These are phyloP conservation scores for Geotrichum histeridarum DNA, from an alignment of 1,139 yeast genomes.

Conservation along the genomic window DNA sequence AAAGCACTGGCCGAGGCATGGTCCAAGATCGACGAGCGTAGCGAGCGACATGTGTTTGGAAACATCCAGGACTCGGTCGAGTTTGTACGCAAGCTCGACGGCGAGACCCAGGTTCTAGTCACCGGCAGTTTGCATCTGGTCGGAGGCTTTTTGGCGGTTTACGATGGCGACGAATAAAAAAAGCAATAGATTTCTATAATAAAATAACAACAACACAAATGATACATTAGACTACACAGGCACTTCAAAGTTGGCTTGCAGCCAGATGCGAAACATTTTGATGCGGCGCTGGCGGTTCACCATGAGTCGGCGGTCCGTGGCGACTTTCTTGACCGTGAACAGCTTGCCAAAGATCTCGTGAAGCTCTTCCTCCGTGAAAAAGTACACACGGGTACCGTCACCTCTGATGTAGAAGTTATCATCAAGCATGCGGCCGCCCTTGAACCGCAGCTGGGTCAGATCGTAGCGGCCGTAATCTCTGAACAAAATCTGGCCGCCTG, in stretches of 20 bases:
- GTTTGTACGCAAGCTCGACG: slow-evolving; percentile 42
- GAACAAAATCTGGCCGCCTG: slow-evolving; percentile 85
- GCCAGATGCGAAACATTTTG: slow-evolving; percentile 96
- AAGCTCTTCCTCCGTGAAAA: slow-evolving; percentile 90
- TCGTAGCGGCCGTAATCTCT: slow-evolving; percentile 96
- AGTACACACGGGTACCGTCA: slow-evolving; percentile 95
- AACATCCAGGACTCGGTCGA: slow-evolving; percentile 74
- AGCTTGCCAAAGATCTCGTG: slow-evolving; percentile 61
- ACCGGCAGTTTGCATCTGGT: slow-evolving; percentile 92
- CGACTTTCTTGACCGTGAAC: slow-evolving; percentile 71
- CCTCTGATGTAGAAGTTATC: slow-evolving; percentile 96
- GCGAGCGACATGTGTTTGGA: slow-evolving; percentile 53
- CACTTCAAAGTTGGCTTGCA: slow-evolving; percentile 75
- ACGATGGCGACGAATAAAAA: slow-evolving; percentile 43
- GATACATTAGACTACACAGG: neutral
- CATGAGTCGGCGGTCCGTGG: slow-evolving; percentile 81
- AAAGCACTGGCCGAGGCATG: slow-evolving; percentile 66
- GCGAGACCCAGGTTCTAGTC: slow-evolving; percentile 63
- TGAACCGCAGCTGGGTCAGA: slow-evolving; percentile 90
- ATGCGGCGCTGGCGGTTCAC: slow-evolving; percentile 88
- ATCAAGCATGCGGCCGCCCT: slow-evolving; percentile 77
- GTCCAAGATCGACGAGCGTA: slow-evolving; percentile 49
- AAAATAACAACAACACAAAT: neutral
- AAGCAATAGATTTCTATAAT: neutral
- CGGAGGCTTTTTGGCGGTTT: slow-evolving; percentile 86